Conservation (phyloP, 2,329 filamentous ascomycete species). For the Pseudogymnoascus verrucosus region DNA sequence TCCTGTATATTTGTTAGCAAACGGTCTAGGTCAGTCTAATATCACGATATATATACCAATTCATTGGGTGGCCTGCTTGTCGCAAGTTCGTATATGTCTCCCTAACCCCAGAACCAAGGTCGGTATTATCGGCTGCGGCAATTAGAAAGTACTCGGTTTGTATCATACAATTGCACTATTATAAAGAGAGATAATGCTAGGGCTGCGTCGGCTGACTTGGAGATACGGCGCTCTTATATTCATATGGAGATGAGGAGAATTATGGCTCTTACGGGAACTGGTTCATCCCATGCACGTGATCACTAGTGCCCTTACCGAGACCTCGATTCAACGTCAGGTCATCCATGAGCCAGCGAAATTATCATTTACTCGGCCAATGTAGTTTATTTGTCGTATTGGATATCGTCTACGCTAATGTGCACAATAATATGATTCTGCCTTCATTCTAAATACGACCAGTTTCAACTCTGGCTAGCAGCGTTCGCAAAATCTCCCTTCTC, state of each 20-base stretch:
- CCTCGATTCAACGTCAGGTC: conserved; percentile 4
- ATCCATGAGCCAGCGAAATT: neutral
- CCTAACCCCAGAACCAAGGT: neutral
- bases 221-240: neutral
- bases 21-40: conserved; percentile 6
- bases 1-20: neutral
- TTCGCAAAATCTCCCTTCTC: conserved; percentile 58
- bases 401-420: conserved; percentile 9
- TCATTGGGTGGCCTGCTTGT: conserved; percentile 3
- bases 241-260: conserved; percentile 8
- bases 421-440: conserved; percentile 4
- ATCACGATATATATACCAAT: conserved; percentile 8
- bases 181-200: conserved; percentile 8
- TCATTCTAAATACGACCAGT: neutral
- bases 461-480: conserved; percentile 8
- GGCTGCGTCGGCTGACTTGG: conserved; percentile 6
- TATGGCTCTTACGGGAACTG: conserved; percentile 6
- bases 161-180: conserved; percentile 5
- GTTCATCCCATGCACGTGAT: neutral
- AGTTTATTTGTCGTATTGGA: conserved; percentile 7
- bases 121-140: conserved; percentile 4
- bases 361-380: neutral
- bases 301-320: conserved; percentile 4
- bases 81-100: neutral
- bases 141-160: neutral